Percentiles rank a stretch among this genome's conserved stretches.
Evolutionary conservation across 83 land plant species (phyloP).

Genomic region (Picea engelmannii): DNA sequence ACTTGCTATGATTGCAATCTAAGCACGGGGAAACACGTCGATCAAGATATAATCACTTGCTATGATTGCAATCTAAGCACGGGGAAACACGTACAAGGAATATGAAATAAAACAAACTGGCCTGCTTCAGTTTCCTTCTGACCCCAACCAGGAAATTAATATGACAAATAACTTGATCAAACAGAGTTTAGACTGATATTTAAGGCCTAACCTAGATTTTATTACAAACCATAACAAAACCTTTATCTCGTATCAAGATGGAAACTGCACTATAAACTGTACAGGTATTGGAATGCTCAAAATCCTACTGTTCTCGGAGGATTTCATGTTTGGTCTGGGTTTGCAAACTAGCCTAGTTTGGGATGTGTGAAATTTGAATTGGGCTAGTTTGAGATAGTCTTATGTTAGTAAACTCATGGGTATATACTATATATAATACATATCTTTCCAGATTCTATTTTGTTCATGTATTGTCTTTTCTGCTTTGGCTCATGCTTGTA

Average conservation of each 20-base stretch:
- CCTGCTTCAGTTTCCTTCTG: neutral
- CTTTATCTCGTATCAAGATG: neutral
- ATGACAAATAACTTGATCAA: neutral
- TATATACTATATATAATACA: too few relatives aligned
- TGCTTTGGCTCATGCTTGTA: neutral
- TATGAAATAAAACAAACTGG: neutral
- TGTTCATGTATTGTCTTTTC: neutral
- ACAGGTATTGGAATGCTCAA: neutral
- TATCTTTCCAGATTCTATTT: neutral
- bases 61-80: neutral
- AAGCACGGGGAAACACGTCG: neutral
- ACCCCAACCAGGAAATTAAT: neutral
- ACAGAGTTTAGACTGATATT: neutral
- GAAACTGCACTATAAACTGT: neutral
- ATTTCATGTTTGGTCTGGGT: neutral
- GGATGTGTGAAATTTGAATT: neutral
- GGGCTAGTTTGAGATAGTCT: neutral
- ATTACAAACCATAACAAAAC: neutral
- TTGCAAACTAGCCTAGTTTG: neutral
- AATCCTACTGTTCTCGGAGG: neutral
- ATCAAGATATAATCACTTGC: neutral
- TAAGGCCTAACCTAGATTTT: neutral
- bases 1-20: neutral
- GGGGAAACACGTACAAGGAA: neutral
- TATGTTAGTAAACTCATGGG: neutral